Conservation (phyloP, 192 early-diverging fungal species). For the Podila horticola region DNA sequence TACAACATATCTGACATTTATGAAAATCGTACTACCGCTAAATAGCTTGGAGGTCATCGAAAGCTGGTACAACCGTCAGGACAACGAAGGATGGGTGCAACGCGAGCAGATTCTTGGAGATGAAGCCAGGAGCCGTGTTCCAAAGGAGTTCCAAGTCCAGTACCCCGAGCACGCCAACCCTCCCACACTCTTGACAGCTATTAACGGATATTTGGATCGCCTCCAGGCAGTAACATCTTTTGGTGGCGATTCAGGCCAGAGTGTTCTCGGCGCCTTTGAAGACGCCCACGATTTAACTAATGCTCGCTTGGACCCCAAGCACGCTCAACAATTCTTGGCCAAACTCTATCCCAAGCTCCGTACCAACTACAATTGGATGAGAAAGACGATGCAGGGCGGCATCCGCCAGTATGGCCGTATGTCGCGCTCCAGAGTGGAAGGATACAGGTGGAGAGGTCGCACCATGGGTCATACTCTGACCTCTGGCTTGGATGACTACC, state of each 20-base stretch:
- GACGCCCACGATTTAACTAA: conserved; percentile 30
- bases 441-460: conserved; percentile 92
- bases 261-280: conserved; percentile 4
- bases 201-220: conserved; percentile 74
- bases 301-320: conserved; percentile 52
- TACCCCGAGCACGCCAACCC: conserved; percentile 94
- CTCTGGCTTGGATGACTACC: conserved; percentile 95
- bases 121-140: conserved; percentile 90
- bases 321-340: conserved; percentile 58
- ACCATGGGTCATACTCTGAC: conserved; percentile 87
- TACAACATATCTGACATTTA: not conserved
- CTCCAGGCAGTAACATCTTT: conserved; percentile 25
- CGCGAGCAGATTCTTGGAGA: conserved; percentile 95
- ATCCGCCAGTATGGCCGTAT: conserved; percentile 58
- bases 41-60: conserved; percentile 81
- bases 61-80: conserved; percentile 83
- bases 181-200: conserved; percentile 81
- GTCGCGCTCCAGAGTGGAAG: conserved; percentile 61
- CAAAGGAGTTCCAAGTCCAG: conserved; percentile 91
- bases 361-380: conserved; percentile 83
- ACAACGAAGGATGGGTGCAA: conserved; percentile 90
- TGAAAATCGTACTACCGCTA: not conserved
- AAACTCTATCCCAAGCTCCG: conserved; percentile 72
- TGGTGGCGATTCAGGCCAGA: not conserved
- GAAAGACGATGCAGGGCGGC: conserved; percentile 79